phyloP scores from a whole-genome alignment of 2,329 filamentous ascomycete genomes.

The Stachybotrys echinatus region DNA sequence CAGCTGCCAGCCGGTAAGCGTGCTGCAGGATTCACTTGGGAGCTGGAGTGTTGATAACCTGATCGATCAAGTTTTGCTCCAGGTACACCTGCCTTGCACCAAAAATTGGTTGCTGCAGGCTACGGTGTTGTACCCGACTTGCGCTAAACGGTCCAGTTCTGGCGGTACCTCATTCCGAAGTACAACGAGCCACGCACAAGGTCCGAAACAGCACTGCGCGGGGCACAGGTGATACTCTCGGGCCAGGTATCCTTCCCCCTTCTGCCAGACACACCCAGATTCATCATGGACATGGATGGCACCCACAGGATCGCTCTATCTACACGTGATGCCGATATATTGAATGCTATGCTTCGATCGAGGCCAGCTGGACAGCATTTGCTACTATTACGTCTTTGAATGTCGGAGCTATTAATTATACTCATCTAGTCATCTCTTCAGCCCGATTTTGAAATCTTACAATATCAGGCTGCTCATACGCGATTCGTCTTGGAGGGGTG shows the following conservation, averaged over 20 bases:
- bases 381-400: too few relatives aligned
- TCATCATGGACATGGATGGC: neutral
- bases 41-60: too few relatives aligned
- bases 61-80: neutral
- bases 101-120: neutral
- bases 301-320: neutral
- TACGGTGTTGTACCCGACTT: neutral
- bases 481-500: neutral
- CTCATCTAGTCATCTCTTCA: too few relatives aligned
- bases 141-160: neutral
- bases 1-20: neutral
- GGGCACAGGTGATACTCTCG: too few relatives aligned
- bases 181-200: neutral
- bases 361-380: too few relatives aligned
- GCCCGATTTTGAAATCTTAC: too few relatives aligned
- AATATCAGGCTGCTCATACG: neutral
- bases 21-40: neutral
- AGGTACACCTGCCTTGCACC: neutral
- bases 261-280: too few relatives aligned
- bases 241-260: too few relatives aligned
- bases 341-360: too few relatives aligned
- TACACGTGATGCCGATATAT: neutral
- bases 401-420: too few relatives aligned
- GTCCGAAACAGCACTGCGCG: too few relatives aligned
- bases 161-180: neutral